Evolutionary conservation across 768 basidiomycete genomes (phyloP).

Genomic region (Russula sp.): DNA sequence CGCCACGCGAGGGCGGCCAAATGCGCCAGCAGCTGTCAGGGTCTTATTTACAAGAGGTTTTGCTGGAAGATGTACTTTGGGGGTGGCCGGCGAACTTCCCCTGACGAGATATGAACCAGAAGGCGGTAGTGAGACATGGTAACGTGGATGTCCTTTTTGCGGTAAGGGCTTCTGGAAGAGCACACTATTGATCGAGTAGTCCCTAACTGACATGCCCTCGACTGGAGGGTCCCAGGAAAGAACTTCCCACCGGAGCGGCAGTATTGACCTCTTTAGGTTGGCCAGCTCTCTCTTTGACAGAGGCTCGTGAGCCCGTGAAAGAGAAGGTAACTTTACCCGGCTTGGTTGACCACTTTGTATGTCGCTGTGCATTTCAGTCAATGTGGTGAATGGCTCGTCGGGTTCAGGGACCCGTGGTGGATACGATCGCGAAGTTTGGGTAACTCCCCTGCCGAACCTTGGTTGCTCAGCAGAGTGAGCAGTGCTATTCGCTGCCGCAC

Average conservation of each 20-base stretch:
- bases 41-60: slow-evolving; percentile 26
- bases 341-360: slow-evolving; percentile 17
- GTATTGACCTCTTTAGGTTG: slow-evolving; percentile 41
- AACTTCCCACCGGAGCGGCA: slow-evolving; percentile 56
- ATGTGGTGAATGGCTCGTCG: slow-evolving; percentile 28
- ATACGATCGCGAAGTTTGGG: slow-evolving; percentile 4
- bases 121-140: slow-evolving; percentile 41
- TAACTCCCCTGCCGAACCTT: slow-evolving; percentile 15
- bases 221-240: slow-evolving; percentile 71
- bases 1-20: slow-evolving; percentile 38
- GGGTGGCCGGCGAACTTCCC: slow-evolving; percentile 27
- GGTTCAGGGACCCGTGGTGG: slow-evolving; percentile 14
- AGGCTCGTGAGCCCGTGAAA: slow-evolving; percentile 43
- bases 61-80: slow-evolving; percentile 44
- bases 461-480: slow-evolving; percentile 8
- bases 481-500: slow-evolving; percentile 10
- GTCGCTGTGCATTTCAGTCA: slow-evolving; percentile 32
- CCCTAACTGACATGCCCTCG: slow-evolving; percentile 57
- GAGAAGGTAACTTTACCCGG: slow-evolving; percentile 50
- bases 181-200: slow-evolving; percentile 61
- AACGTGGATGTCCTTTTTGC: slow-evolving; percentile 38
- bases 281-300: slow-evolving; percentile 50
- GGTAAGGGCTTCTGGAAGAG: slow-evolving; percentile 50
- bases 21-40: slow-evolving; percentile 26
- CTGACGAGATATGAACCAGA: slow-evolving; percentile 20